Base-by-base conservation (phyloP, 106 monocot genomes). In the Cymbidium sinense region DNA sequence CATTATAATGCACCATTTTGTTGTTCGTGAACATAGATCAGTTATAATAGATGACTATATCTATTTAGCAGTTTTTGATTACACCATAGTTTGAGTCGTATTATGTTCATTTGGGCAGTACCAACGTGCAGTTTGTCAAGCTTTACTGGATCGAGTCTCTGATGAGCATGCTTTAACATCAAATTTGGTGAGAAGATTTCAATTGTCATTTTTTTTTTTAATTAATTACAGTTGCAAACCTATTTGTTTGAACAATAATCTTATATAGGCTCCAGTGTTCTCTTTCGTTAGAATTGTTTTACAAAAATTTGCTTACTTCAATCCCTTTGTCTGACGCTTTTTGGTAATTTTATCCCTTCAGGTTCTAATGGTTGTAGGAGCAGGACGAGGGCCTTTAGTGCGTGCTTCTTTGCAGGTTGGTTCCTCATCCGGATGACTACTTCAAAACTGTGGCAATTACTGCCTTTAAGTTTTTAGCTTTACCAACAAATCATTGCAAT, bases 321-420 rank as follows among this genome's bases (percentile, higher is more conserved):
- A 30, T 29, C 23, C 3, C 28, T 31, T 67, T 67, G 7, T 31
- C 30, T 67, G 67, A 67, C 13, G 8, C 7, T 33, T 67, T 21
- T 67, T 67, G 33, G 25, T 69, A 31, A n/a, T 36, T 34, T 62
- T 55, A 76, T 75, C 64, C n/a, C n/a, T 70, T 77, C 81, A 98
- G 96, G 96, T 98, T 35, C 75, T 98, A 37, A 98, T 98, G 96
- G 96, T 98, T 86, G 96, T 98, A 58, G 96, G 96, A 85, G 96
- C 96, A 21, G 96, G 96, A 88, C 80, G 96, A 51, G 96, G 96
- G 51, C 96, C 96, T 52, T 79, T 98, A 62, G 94, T 98, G 19
- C 89, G 96, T 74, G 96, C 96, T 73, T 98, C 96, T 43, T 88
- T 98, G 79, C 96, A 98, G 96, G 96, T 98, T 70, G 11, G 74